Evolutionary conservation across 345 rosid genomes (phyloP).

Genomic region (Melaleuca quinquenervia): DNA sequence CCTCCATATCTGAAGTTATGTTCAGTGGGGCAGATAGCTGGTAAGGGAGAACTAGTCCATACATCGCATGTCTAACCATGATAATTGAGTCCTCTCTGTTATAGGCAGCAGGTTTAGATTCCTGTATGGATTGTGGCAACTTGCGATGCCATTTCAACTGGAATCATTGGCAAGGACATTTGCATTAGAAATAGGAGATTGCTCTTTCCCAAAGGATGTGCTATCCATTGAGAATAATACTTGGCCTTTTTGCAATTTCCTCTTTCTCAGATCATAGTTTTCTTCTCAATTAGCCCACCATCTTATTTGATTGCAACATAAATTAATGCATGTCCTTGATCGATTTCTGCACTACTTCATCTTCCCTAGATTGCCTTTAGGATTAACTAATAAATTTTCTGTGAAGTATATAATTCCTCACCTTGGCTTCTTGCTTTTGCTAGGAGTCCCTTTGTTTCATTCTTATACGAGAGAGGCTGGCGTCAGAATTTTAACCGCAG

Average conservation of each 20-base stretch:
- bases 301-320: background rate
- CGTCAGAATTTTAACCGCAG: conserved; percentile 66
- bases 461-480: conserved; percentile 94
- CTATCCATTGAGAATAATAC: background rate
- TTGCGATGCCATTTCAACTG: background rate
- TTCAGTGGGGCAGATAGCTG: background rate
- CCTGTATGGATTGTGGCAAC: background rate
- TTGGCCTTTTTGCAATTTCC: background rate
- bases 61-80: background rate
- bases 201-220: background rate
- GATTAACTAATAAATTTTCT: background rate
- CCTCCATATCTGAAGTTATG: background rate
- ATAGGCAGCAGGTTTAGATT: background rate
- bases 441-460: conserved; percentile 94
- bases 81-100: background rate
- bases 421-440: conserved; percentile 3
- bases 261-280: background rate
- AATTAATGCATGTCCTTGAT: background rate
- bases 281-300: background rate
- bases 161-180: background rate
- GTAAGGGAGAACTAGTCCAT: background rate
- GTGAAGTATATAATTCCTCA: background rate
- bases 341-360: background rate
- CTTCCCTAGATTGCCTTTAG: background rate
- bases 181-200: background rate